A percentile compares a stretch with the other conserved stretches of the same genome.
These are phyloP conservation scores for Ophiosphaerella korrae DNA, from an alignment of 2,329 filamentous ascomycete species.

Conservation along the genomic window DNA sequence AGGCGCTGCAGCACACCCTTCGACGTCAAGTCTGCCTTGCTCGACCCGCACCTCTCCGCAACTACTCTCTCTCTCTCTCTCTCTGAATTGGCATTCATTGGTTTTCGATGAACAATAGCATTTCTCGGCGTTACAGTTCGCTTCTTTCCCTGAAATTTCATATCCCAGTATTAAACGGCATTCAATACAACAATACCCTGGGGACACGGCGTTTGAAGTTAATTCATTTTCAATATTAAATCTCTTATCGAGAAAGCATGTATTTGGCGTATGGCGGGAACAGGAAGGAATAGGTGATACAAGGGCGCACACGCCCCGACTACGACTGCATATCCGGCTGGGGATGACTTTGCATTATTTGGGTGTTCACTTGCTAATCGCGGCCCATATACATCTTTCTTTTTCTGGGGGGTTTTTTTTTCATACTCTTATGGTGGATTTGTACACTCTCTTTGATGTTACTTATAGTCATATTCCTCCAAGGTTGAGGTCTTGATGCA, in stretches of 20 bases:
- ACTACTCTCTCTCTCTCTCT: background rate
- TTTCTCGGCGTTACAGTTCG: constrained; percentile 20
- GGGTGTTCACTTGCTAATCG: constrained; percentile 11
- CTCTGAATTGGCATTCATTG: background rate
- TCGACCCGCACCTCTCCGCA: constrained; percentile 19
- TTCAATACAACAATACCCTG: constrained; percentile 40
- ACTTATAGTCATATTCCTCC: background rate
- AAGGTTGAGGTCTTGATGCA: background rate
- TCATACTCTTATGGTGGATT: constrained; percentile 6
- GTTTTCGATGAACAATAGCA: constrained; percentile 9
- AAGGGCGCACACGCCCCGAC: constrained; percentile 16
- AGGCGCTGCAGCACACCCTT: constrained; percentile 33
- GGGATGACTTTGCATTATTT: constrained; percentile 22
- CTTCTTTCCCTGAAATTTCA: constrained; percentile 16
- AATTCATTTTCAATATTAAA: constrained; percentile 10
- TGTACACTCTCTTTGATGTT: background rate
- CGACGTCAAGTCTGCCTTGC: constrained; percentile 28
- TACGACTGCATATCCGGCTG: constrained; percentile 15
- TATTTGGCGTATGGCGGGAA: constrained; percentile 16
- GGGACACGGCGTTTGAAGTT: constrained; percentile 35
- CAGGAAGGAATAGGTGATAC: constrained; percentile 15
- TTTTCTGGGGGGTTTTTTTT: constrained; percentile 5
- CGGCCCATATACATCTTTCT: background rate
- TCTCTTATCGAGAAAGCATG: constrained; percentile 22
- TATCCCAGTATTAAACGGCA: constrained; percentile 25